These are phyloP conservation scores for Lepraria neglecta DNA, from an alignment of 495 filamentous ascomycete genomes.

Conservation along the genomic window DNA sequence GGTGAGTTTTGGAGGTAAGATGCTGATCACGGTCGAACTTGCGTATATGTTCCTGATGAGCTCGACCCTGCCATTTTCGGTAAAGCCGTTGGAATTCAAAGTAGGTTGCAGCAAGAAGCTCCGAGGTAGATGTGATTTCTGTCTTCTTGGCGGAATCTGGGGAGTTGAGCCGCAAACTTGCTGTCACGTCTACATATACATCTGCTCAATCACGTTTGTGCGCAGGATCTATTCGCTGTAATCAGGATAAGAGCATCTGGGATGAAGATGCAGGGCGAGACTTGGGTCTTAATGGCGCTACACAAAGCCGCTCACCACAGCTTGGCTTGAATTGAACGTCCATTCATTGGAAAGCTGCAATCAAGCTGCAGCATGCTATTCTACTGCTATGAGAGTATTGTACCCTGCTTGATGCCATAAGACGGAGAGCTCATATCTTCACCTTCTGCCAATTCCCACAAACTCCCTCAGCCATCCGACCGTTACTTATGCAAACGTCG, in stretches of 20 bases:
- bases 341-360: constrained; percentile 9
- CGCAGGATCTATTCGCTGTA: background rate
- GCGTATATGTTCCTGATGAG: too few species aligned
- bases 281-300: background rate
- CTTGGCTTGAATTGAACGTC: background rate
- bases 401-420: background rate
- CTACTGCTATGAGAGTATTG: background rate
- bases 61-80: too few species aligned
- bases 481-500: constrained; percentile 65
- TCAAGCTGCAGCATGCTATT: background rate
- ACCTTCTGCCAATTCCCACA: background rate
- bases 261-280: background rate
- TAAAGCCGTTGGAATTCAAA: too few species aligned
- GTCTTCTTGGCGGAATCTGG: too few species aligned
- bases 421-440: background rate
- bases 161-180: constrained; percentile 8
- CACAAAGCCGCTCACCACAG: background rate
- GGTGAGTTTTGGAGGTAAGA: constrained; percentile 28
- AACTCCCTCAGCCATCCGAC: background rate
- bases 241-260: background rate
- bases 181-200: background rate
- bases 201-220: background rate
- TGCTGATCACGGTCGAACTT: too few species aligned
- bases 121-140: too few species aligned
- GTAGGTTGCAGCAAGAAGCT: too few species aligned